phyloP scores from a whole-genome alignment of 805 yeast species.

The Tetrapisispora nanseiensis region DNA sequence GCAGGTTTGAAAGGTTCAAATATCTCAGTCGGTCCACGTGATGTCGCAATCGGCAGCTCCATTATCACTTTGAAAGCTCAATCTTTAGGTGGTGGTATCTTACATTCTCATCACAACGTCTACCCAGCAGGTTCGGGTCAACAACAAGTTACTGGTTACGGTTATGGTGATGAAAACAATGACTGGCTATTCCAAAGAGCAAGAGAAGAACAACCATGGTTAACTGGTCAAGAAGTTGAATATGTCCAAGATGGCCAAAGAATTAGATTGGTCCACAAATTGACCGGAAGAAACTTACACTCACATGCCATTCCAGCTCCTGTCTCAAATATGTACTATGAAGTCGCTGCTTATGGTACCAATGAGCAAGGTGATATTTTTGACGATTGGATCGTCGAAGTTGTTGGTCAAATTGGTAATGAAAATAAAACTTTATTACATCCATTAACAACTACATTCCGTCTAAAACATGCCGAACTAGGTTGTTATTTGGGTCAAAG shows the following conservation, averaged over 20 bases:
- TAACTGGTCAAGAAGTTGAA: slow-evolving; percentile 19
- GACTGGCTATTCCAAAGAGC: slow-evolving; percentile 62
- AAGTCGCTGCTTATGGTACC: slow-evolving; percentile 82
- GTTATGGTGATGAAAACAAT: slow-evolving; percentile 80
- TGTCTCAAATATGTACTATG: slow-evolving; percentile 55
- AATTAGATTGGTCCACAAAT: slow-evolving; percentile 61
- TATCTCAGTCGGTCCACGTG: slow-evolving; percentile 62
- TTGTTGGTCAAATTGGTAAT: slow-evolving; percentile 48
- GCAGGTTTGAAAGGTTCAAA: slow-evolving; percentile 64
- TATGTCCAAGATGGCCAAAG: slow-evolving; percentile 51
- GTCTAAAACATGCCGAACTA: slow-evolving; percentile 50
- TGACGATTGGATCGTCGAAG: slow-evolving; percentile 87
- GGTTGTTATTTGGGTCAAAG: slow-evolving; percentile 74
- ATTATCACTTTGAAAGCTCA: slow-evolving; percentile 42
- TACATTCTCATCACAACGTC: slow-evolving; percentile 80
- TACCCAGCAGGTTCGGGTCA: slow-evolving; percentile 93
- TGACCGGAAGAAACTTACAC: slow-evolving; percentile 68
- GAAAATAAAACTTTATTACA: slow-evolving; percentile 42
- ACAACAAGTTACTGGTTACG: slow-evolving; percentile 90
- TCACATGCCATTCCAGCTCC: slow-evolving; percentile 81
- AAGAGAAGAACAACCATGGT: slow-evolving; percentile 31
- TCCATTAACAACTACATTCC: slow-evolving; percentile 63
- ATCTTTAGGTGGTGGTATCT: slow-evolving; percentile 59
- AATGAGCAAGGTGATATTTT: slow-evolving; percentile 59
- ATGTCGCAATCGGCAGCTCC: slow-evolving; percentile 56